Base-by-base conservation (phyloP, 1,284 basidiomycete genomes). In the Singerocomus rubriflavus region DNA sequence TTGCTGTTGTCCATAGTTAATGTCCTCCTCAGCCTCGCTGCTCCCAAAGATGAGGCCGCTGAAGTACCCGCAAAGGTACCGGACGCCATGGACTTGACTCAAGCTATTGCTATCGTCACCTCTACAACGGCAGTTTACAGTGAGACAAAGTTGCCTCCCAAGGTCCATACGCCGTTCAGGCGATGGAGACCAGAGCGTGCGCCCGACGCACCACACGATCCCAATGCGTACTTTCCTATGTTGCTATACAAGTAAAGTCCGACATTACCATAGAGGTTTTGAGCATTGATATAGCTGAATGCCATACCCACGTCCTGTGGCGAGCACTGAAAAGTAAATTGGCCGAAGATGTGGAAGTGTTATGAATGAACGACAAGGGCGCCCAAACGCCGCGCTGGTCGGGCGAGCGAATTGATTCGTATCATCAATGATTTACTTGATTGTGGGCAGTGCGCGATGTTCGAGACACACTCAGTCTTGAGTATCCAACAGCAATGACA, bases 141-240 rank as follows among this genome's bases (percentile, higher is more conserved):
- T 4, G 76, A 80, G 56, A 70, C 78, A 32, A 83, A 76, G 40
- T 73, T 92, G n/a, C 91, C 91, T 11, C 92, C 92, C 16, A 68
- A 70, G 6, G 75, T 88, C 25, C 82, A 88, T 10, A 78, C 71
- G 27, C 65, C 84, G 2, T 76, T 78, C 72, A 84, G 81, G 70
- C 76, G 75, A 49, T 95, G 92, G 92, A 71, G 73, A 31, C 85
- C 91, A 10, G 71, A 82, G 64, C 69, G 72, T 29, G 79, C 84
- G 1, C 79, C 79, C 3, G 80, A 87, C 61, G 84, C 90, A 26
- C 91, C 91, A 17, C 88, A 89, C 62, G 83, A 85, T 53, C 81
- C 84, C 33, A 64, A 83, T 61, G 75, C 86, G 11, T 93, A 93
- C 70, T 94, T 89, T 75, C 91, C 91, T 7, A 93, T 94, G 90